Percentiles rank a stretch among this genome's conserved stretches.
These are phyloP conservation scores for Hypoxylon cercidicola DNA, from an alignment of 495 filamentous ascomycete genomes.

Conservation along the genomic window DNA sequence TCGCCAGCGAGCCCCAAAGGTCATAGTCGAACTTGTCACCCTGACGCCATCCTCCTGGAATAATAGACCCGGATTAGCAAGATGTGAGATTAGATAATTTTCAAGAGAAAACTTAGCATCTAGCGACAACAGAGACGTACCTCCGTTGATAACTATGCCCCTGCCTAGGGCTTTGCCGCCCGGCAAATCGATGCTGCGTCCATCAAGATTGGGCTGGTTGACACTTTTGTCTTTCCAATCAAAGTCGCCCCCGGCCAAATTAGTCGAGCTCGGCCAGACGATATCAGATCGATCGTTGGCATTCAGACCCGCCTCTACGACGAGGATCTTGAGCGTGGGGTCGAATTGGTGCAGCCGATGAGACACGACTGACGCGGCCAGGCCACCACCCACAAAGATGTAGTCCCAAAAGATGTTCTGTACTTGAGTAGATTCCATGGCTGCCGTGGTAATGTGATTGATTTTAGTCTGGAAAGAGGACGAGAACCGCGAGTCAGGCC, in stretches of 20 bases:
- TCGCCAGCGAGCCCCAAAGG: constrained; percentile 48
- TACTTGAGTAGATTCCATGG: not conserved
- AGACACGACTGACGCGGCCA: constrained; percentile 48
- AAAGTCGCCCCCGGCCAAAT: constrained; percentile 32
- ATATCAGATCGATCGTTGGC: constrained; percentile 37
- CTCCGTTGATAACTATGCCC: constrained; percentile 29
- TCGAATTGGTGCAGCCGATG: constrained; percentile 39
- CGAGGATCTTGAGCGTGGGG: constrained; percentile 31
- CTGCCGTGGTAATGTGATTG: not conserved
- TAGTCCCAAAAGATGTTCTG: constrained; percentile 36
- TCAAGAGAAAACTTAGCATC: too few relatives aligned
- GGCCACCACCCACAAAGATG: constrained; percentile 48
- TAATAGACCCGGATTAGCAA: not conserved
- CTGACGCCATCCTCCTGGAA: constrained; percentile 47
- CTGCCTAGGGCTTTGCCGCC: constrained; percentile 55
- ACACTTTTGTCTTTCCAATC: constrained; percentile 45
- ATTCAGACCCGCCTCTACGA: constrained; percentile 51
- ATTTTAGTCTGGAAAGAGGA: too few relatives aligned
- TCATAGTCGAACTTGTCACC: constrained; percentile 53
- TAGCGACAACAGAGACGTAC: constrained; percentile 5
- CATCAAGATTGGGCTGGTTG: constrained; percentile 48
- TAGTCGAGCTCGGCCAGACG: constrained; percentile 17
- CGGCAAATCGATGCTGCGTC: constrained; percentile 49
- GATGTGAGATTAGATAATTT: not conserved
- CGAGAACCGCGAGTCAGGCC: too few relatives aligned